Evolutionary conservation across 2,329 filamentous ascomycete genomes (phyloP), one percentile per base, ranked within the genome.

Genomic region (Saccharata proteae): DNA sequence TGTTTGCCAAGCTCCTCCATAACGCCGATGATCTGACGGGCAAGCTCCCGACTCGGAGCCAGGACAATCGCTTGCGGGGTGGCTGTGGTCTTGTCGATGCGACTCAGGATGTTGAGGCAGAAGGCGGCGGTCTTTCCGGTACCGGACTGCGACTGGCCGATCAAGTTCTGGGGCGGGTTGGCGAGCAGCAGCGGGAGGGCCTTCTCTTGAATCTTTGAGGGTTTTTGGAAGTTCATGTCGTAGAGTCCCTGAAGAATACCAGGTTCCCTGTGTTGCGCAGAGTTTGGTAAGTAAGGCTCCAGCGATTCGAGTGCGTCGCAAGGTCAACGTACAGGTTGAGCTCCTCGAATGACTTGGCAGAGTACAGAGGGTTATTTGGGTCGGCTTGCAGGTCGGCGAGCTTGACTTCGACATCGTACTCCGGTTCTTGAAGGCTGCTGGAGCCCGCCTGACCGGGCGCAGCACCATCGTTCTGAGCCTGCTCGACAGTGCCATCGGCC

Each of bases 81-180:
- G 13, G 76, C 67, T 40, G 71, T 68, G 30, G 51, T 64, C 36
- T 86, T 71, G 49, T 98, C 84, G 50, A 96, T 61, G 40, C 90
- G 83, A 36, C 81, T 81, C 23, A 98, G 70, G 38, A 93, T 80
- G 38, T 93, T 93, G 39, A 93, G 77, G 26, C 90, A 82, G 55
- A 98, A 98, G 14, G 90, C 90, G 13, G 86, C 90, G 0, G 90
- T 98, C 67, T 98, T 98, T 50, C 90, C 90, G 13, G 90, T 98
- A 45, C 90, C 90, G 2, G 90, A 98, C 58, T 98, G 90, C n/a
- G 90, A 98, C 60, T 98, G 90, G 3, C 86, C 90, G 50, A 98
- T 88, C 71, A 98, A 80, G 59, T 96, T 96, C 42, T 70, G 69
- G 1, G 88, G 80, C n/a, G 90, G 88, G 50, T 93, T 67, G 45